Base-by-base conservation (phyloP, 495 filamentous ascomycete species). In the Trichoderma gamsii region DNA sequence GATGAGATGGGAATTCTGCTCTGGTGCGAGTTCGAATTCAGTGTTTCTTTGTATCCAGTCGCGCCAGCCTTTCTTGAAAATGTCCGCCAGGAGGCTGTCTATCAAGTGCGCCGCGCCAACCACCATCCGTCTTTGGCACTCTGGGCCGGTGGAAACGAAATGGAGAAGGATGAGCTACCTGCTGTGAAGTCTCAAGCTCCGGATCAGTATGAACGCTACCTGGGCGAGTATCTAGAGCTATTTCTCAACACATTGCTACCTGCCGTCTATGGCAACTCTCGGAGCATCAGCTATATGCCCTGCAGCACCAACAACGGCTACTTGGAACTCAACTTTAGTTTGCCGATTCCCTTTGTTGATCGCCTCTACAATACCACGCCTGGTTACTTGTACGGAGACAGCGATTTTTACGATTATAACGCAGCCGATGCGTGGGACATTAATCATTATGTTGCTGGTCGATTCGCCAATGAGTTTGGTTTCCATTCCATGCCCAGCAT, bases 11-110 rank as follows among this genome's bases (percentile, higher is more conserved):
- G 88, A 2, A 81, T 90, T 15, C 76, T 90, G 16, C 78, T 90
- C 5, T 90, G 88, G 88, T 87, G 82, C 64, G 88, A 90, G 65
- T 89, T 89, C 63, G 80, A 89, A 73, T 90, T 88, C 73, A 84
- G 85, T 35, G 86, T 88, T 74, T 81, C 86, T 0, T 71, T 89
- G 18, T 90, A 90, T 70, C 88, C 88, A 0, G 79, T 85, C 0
- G 73, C 85, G 61, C 71, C 78, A 4, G 77, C 73, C 0, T 90
- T 88, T 69, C 73, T 90, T 11, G 85, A 87, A 18, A 88, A 87
- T 65, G 81, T 84, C 35, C 78, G 80, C 0, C 77, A 78, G 15
- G 88, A 90, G 72, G 84, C 86, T 7, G 75, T 81, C 27, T 89
- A 89, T 70, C 84, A 90, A 46, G 85, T 88, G 13, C 81, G 88